Evolutionary conservation across 129 eudicot species (phyloP), one percentile per base, ranked within the genome.

Genomic region (Pulicaria dysenterica): DNA sequence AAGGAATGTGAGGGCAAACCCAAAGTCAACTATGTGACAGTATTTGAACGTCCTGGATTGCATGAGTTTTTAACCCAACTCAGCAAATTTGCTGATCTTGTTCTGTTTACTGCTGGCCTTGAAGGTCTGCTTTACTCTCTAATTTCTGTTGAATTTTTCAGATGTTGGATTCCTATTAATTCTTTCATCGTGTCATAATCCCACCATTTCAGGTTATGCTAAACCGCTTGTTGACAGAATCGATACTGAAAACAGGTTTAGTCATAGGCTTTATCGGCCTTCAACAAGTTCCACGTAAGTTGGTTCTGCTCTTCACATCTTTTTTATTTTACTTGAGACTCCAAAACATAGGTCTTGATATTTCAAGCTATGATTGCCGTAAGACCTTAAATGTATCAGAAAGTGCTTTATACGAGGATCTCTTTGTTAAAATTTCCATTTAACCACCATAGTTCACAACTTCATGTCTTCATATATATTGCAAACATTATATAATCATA

Each of bases 211-310:
- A 95, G 99, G 97, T 73, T 95, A 95, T 86, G 99, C 99, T 42
- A 88, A 94, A 78, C 97, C 99, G 14, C 97, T 95, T 74, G 99
- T 95, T 76, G 99, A 95, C 69, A 88, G 81, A 85, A 95, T 95
- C 74, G 99, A 95, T 76, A 76, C 54, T 58, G 87, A 79, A 58
- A 95, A 88, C 74, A 77, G 77, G 44, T 86, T 95, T 62, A 73
- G 90, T 79, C 83, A 65, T 57, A 89, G 99, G 67, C 89, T 95
- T 62, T 95, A 95, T 73, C 85, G 99, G 75, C 99, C 97, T 60
- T 95, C 99, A 13, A 95, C 99, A 39, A 84, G 70, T 69, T 90
- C 96, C 84, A 95, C 97, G 99, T 95, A 88, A 83, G 96, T 24
- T 86, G 57, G 19, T 59, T 70, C 8, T 43, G 48, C 63, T 40